Percentiles rank a stretch among this genome's conserved stretches.
Conservation (phyloP, 2,329 filamentous ascomycete species). For the Cercospora sp. region DNA sequence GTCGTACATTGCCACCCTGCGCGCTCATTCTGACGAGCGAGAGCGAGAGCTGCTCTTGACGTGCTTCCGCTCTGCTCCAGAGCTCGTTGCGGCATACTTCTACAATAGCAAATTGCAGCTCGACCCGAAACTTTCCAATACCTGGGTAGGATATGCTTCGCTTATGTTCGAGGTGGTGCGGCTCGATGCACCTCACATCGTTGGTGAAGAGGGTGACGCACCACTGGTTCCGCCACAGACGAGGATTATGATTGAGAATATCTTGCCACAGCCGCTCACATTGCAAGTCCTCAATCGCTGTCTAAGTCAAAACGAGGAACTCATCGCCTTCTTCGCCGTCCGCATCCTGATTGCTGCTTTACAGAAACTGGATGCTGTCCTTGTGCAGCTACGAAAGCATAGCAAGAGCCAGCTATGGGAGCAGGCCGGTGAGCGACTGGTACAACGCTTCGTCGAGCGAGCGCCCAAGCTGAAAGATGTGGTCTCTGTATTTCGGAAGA, state of each 20-base stretch:
- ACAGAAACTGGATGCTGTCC: slow-evolving; percentile 68
- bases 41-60: slow-evolving; percentile 79
- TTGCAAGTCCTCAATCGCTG: slow-evolving; percentile 79
- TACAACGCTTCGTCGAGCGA: slow-evolving; percentile 73
- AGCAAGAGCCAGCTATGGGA: slow-evolving; percentile 60
- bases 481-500: slow-evolving; percentile 69
- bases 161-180: slow-evolving; percentile 81
- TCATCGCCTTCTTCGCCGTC: slow-evolving; percentile 81
- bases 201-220: slow-evolving; percentile 61
- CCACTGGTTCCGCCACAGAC: slow-evolving; percentile 73
- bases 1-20: slow-evolving; percentile 74
- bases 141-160: slow-evolving; percentile 91
- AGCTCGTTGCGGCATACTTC: slow-evolving; percentile 87
- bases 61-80: slow-evolving; percentile 79
- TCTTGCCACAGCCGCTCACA: slow-evolving; percentile 78
- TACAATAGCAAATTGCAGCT: slow-evolving; percentile 77
- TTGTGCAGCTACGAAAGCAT: slow-evolving; percentile 58
- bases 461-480: slow-evolving; percentile 82
- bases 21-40: slow-evolving; percentile 76
- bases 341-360: slow-evolving; percentile 77
- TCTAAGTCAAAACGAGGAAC: slow-evolving; percentile 71
- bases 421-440: slow-evolving; percentile 66
- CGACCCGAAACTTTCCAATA: slow-evolving; percentile 86
- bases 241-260: slow-evolving; percentile 77
- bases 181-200: slow-evolving; percentile 69